These are phyloP conservation scores for Solanum hybrid DNA, from an alignment of 305 asterid species.

Conservation along the genomic window DNA sequence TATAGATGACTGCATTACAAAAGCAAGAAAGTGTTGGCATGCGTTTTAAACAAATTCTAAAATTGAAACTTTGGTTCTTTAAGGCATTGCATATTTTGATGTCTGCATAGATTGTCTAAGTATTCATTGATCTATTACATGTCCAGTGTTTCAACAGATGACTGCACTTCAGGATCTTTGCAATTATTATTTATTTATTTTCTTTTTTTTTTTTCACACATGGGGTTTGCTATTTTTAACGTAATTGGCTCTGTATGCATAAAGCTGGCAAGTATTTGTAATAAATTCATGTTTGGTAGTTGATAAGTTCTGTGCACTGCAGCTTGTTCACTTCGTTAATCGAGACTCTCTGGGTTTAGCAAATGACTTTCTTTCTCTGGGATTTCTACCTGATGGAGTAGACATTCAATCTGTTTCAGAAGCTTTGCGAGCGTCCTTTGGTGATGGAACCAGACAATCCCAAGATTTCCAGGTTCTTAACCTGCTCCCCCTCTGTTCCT, in stretches of 20 bases:
- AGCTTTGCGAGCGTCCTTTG: constrained; percentile 75
- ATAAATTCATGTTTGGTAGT: not conserved
- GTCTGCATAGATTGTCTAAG: not conserved
- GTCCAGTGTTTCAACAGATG: not conserved
- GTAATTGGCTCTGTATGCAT: not conserved
- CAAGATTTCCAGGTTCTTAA: constrained; percentile 86
- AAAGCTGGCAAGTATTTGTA: not conserved
- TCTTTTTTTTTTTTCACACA: not conserved
- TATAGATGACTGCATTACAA: not conserved
- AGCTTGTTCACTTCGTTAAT: constrained; percentile 97
- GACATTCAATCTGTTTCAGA: constrained; percentile 72
- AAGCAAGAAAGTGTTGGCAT: not conserved
- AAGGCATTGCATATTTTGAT: not conserved
- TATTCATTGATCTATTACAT: not conserved
- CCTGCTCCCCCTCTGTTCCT: not conserved
- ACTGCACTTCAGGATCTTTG: not conserved
- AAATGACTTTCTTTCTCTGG: constrained; percentile 85
- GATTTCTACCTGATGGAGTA: constrained; percentile 87
- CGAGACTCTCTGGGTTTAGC: constrained; percentile 93
- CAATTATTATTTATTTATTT: not conserved
- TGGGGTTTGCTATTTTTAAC: not conserved
- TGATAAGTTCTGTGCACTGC: constrained; percentile 11
- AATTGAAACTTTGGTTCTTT: not conserved
- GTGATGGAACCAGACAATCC: constrained; percentile 68
- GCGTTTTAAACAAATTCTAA: not conserved